phyloP scores from a whole-genome alignment of 1,284 basidiomycete species.

The Cryptococcus sp. region DNA sequence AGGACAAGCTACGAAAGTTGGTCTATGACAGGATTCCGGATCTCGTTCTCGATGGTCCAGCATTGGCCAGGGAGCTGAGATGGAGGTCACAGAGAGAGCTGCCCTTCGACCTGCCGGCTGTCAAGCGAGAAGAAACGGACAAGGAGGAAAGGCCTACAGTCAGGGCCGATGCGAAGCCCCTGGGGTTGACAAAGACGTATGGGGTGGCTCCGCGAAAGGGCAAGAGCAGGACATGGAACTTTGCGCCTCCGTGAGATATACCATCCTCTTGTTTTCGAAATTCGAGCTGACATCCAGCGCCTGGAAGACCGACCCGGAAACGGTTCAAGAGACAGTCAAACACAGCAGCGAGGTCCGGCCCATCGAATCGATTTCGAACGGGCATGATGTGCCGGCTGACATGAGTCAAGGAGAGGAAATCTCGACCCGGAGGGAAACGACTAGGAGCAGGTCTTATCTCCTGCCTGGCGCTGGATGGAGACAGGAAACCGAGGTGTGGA shows the following conservation, averaged over 20 bases:
- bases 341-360: no score
- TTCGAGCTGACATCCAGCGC: not conserved
- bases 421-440: no score
- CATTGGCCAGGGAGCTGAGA: constrained; percentile 70
- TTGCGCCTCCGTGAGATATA: constrained; percentile 19
- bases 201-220: constrained; percentile 3
- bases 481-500: no score
- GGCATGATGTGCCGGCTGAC: no score
- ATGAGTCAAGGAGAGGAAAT: no score
- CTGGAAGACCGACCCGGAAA: constrained; percentile 6
- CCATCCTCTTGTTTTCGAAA: not conserved
- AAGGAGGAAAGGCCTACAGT: not conserved
- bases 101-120: constrained; percentile 25
- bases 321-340: no score
- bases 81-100: constrained; percentile 66
- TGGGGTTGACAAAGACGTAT: constrained; percentile 4
- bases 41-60: constrained; percentile 67
- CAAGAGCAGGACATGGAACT: constrained; percentile 14
- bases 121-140: not conserved
- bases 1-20: constrained; percentile 61
- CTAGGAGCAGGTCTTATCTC: no score
- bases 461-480: no score
- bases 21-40: constrained; percentile 77
- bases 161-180: constrained; percentile 1
- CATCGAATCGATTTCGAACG: no score